Evolutionary conservation across 2,329 filamentous ascomycete genomes (phyloP).

Genomic region (Didymosphaeria variabile): DNA sequence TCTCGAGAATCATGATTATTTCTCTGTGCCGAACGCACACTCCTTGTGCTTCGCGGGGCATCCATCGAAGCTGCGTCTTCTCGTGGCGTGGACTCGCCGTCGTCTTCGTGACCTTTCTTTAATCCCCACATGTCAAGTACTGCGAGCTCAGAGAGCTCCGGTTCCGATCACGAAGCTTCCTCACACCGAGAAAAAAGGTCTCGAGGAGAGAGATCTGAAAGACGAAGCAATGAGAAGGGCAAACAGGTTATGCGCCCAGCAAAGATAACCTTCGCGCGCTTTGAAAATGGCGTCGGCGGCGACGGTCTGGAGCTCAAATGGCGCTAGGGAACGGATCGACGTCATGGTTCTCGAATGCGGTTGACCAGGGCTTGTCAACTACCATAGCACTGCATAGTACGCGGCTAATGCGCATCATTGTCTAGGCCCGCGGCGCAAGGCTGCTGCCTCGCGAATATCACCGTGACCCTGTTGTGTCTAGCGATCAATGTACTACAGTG

Average conservation of each 20-base stretch:
- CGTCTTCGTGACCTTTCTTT: conserved; percentile 58
- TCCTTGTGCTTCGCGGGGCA: conserved; percentile 20
- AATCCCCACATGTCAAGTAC: conserved; percentile 63
- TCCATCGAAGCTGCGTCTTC: conserved; percentile 32
- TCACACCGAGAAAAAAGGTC: neutral
- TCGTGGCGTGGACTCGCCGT: conserved; percentile 44
- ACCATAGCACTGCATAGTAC: too few species aligned
- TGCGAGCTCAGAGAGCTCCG: conserved; percentile 13
- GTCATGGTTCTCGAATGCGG: conserved; percentile 23
- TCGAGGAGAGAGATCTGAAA: neutral
- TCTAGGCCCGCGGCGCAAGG: neutral
- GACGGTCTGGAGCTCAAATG: conserved; percentile 16
- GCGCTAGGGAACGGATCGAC: conserved; percentile 24
- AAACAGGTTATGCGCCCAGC: conserved; percentile 4
- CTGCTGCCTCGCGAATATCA: neutral
- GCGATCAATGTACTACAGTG: neutral
- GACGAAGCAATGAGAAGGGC: neutral
- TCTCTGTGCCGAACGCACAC: conserved; percentile 30
- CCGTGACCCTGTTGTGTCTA: neutral
- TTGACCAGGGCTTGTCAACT: conserved; percentile 3
- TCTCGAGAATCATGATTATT: conserved; percentile 51
- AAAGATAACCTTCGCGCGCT: neutral
- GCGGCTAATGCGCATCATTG: conserved; percentile 14
- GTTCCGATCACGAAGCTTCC: conserved; percentile 1
- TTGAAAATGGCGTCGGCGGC: conserved; percentile 20